A percentile compares a stretch with the other conserved stretches of the same genome.
These are phyloP conservation scores for Furcasterigmium sp. DNA, from an alignment of 2,329 filamentous ascomycete genomes.

Conservation along the genomic window DNA sequence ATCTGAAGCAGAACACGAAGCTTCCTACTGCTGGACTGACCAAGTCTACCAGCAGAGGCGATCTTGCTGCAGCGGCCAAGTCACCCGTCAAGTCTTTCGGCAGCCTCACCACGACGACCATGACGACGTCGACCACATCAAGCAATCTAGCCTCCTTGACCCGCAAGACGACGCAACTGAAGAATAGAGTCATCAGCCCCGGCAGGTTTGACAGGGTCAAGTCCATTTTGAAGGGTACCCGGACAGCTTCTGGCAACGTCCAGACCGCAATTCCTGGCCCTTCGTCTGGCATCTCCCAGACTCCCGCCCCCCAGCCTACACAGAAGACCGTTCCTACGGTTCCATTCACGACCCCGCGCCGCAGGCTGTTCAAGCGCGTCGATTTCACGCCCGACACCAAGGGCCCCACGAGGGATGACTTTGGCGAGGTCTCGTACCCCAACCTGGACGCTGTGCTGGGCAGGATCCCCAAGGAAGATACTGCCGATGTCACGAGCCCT, in stretches of 20 bases:
- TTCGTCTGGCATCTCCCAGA: conserved; percentile 33
- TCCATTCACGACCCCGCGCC: conserved; percentile 60
- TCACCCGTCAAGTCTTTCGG: conserved; percentile 42
- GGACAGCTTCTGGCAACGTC: conserved; percentile 28
- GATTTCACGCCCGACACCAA: conserved; percentile 73
- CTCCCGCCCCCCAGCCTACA: conserved; percentile 36
- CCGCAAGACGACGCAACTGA: conserved; percentile 23
- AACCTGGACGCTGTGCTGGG: conserved; percentile 21
- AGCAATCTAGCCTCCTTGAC: background rate
- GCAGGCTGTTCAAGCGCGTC: conserved; percentile 66
- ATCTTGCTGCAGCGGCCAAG: conserved; percentile 28
- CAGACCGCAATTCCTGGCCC: conserved; percentile 45
- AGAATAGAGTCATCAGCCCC: conserved; percentile 38
- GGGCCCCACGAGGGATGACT: conserved; percentile 26
- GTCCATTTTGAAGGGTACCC: conserved; percentile 47
- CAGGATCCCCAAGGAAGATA: conserved; percentile 6
- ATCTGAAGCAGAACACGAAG: background rate
- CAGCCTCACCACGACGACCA: conserved; percentile 45
- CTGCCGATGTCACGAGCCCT: background rate
- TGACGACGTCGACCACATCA: conserved; percentile 6
- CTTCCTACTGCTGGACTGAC: conserved; percentile 17
- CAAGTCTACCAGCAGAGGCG: conserved; percentile 49
- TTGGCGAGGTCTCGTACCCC: conserved; percentile 26
- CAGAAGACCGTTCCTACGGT: conserved; percentile 48
- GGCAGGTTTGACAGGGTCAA: conserved; percentile 50